Percentiles rank a stretch among this genome's conserved stretches.
Evolutionary conservation across 1,284 basidiomycete genomes (phyloP).

Genomic region (Cryptococcus sp.): DNA sequence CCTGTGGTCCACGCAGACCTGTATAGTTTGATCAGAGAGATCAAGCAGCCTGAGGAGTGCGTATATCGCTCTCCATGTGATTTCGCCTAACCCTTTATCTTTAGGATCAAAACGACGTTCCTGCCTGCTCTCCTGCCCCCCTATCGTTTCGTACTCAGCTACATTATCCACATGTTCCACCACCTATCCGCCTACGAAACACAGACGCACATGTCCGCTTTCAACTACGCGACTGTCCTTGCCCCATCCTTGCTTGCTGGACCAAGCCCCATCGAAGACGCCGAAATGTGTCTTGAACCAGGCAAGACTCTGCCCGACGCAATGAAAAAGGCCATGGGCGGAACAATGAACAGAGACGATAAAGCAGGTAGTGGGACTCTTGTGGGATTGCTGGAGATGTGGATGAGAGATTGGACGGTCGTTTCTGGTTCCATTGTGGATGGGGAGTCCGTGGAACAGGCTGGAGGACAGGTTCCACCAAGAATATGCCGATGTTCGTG

Average conservation of each 20-base stretch:
- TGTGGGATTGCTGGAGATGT: slow-evolving; percentile 40
- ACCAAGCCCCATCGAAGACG: slow-evolving; percentile 39
- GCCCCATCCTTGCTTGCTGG: slow-evolving; percentile 42
- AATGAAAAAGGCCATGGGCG: slow-evolving; percentile 6
- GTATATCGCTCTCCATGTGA: slow-evolving; percentile 5
- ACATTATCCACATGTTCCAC: slow-evolving; percentile 27
- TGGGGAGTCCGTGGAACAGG: too few relatives aligned
- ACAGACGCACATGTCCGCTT: slow-evolving; percentile 36
- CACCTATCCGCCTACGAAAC: slow-evolving; percentile 25
- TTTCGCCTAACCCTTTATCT: neutral
- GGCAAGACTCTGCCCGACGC: slow-evolving; percentile 29
- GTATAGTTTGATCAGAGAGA: slow-evolving; percentile 27
- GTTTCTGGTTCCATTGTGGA: slow-evolving; percentile 7
- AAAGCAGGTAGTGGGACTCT: slow-evolving; percentile 25
- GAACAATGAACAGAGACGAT: neutral
- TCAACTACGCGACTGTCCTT: slow-evolving; percentile 36
- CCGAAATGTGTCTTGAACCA: slow-evolving; percentile 35
- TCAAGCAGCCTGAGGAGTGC: slow-evolving; percentile 20
- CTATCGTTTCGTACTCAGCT: slow-evolving; percentile 17
- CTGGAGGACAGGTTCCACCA: too few relatives aligned
- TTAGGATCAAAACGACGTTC: slow-evolving; percentile 25
- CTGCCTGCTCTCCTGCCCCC: slow-evolving; percentile 18
- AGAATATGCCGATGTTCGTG: too few relatives aligned
- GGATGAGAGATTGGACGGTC: slow-evolving; percentile 26
- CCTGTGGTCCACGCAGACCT: slow-evolving; percentile 24